Percentiles rank a stretch among this genome's conserved stretches.
phyloP scores from a whole-genome alignment of 2,329 filamentous ascomycete genomes.

The Chaetomium sp. region DNA sequence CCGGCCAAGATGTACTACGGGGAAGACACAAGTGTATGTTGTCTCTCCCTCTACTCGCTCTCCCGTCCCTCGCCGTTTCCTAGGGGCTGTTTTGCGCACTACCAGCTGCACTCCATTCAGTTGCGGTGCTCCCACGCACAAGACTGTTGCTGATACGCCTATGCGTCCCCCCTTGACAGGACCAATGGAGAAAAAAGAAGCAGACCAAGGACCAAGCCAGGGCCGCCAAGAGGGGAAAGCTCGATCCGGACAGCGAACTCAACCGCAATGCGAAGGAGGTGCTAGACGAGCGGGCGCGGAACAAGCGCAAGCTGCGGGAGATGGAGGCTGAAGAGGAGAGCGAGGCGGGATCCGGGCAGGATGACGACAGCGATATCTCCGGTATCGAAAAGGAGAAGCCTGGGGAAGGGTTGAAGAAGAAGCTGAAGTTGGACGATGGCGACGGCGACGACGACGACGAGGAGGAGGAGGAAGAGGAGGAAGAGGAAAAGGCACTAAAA shows the following conservation, averaged over 20 bases:
- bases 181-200: conserved; percentile 94
- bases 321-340: conserved; percentile 54
- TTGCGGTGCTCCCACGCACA: background rate
- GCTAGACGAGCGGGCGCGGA: conserved; percentile 75
- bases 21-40: conserved; percentile 77
- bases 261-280: conserved; percentile 88
- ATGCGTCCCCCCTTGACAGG: conserved; percentile 53
- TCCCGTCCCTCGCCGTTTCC: background rate
- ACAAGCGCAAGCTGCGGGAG: conserved; percentile 78
- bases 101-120: background rate
- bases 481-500: conserved; percentile 54
- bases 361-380: conserved; percentile 45
- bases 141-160: conserved; percentile 12
- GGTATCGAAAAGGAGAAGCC: conserved; percentile 64
- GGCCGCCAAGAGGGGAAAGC: conserved; percentile 81
- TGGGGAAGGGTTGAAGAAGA: conserved; percentile 62
- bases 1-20: conserved; percentile 90
- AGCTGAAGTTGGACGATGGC: conserved; percentile 42
- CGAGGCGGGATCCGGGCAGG: conserved; percentile 48
- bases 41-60: conserved; percentile 16
- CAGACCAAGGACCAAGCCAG: conserved; percentile 88
- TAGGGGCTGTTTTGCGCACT: background rate
- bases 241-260: conserved; percentile 81
- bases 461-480: conserved; percentile 49
- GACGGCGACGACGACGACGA: conserved; percentile 54